Evolutionary conservation across 129 eudicot genomes (phyloP).

Genomic region (Chrysanthemum makinoi): DNA sequence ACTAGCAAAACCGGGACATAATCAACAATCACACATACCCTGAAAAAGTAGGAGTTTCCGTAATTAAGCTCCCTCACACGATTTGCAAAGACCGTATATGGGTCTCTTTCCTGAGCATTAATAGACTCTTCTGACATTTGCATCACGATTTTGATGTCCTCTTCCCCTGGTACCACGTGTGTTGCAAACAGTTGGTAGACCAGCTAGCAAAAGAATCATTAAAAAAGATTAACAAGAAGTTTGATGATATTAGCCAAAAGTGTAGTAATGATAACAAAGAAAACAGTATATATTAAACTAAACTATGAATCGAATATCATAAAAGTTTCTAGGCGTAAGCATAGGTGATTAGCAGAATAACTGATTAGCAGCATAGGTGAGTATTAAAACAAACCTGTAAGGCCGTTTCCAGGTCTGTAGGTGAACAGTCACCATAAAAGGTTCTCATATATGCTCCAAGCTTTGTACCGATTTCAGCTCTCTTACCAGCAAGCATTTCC

Average conservation of each 20-base stretch:
- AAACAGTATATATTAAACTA: not conserved
- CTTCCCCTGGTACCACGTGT: conserved; percentile 73
- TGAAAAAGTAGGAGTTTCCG: conserved; percentile 81
- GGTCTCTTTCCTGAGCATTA: conserved; percentile 97
- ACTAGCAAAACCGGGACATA: conserved; percentile 2
- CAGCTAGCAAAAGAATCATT: conserved; percentile 48
- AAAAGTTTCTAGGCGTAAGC: too few relatives aligned
- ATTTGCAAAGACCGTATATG: conserved; percentile 82
- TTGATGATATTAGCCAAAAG: not conserved
- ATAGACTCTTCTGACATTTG: conserved; percentile 94
- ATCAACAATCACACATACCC: conserved; percentile 44
- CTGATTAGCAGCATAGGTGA: conserved; percentile 8
- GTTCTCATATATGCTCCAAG: conserved; percentile 96
- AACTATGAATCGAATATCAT: too few relatives aligned
- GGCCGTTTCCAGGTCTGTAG: conserved; percentile 93
- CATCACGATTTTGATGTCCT: conserved; percentile 82
- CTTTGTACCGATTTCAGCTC: conserved; percentile 89
- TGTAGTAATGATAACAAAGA: conserved; percentile 10
- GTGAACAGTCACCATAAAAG: conserved; percentile 92
- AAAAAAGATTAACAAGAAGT: not conserved
- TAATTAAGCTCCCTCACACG: conserved; percentile 92
- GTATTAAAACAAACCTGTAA: conserved; percentile 60
- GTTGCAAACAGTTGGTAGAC: conserved; percentile 89
- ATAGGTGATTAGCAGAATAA: not conserved
- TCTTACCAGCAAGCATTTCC: conserved; percentile 99